These are phyloP conservation scores for Cronartium quercuum DNA, from an alignment of 1,284 basidiomycete genomes.

Conservation along the genomic window DNA sequence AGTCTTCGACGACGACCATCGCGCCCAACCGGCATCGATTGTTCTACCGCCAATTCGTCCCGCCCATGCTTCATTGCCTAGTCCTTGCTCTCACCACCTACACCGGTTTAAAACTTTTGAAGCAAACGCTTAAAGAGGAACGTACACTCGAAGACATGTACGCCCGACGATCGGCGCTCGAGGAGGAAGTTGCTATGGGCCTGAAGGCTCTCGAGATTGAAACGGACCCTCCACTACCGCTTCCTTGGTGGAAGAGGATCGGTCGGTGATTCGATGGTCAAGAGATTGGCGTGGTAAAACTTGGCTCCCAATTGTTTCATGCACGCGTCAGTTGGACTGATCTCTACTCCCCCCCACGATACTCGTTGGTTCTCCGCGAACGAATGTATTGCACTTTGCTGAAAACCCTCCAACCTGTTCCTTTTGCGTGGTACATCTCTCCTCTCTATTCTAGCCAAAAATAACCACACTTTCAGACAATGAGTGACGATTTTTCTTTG, in stretches of 20 bases:
- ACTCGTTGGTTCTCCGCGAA: too few species aligned
- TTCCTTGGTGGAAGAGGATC: background rate
- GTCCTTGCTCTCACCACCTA: background rate
- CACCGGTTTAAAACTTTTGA: background rate
- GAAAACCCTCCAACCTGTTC: too few species aligned
- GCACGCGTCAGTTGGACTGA: too few species aligned
- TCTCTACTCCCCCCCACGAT: too few species aligned
- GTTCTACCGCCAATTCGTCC: background rate
- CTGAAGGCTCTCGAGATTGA: background rate
- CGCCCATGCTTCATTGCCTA: background rate
- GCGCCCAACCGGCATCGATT: background rate
- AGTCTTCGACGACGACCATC: background rate
- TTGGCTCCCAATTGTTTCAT: too few species aligned
- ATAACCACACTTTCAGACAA: too few species aligned
- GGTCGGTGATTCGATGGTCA: background rate
- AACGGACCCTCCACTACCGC: background rate
- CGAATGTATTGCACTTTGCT: too few species aligned
- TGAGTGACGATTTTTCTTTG: too few species aligned
- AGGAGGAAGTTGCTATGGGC: background rate
- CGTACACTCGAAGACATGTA: background rate
- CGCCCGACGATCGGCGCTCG: background rate
- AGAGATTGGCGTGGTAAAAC: too few species aligned
- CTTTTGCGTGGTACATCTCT: too few species aligned
- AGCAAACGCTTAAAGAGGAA: background rate
- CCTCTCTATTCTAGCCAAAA: too few species aligned